phyloP scores from a whole-genome alignment of 2,329 filamentous ascomycete species.

The Aspergillus spinulosporus region DNA sequence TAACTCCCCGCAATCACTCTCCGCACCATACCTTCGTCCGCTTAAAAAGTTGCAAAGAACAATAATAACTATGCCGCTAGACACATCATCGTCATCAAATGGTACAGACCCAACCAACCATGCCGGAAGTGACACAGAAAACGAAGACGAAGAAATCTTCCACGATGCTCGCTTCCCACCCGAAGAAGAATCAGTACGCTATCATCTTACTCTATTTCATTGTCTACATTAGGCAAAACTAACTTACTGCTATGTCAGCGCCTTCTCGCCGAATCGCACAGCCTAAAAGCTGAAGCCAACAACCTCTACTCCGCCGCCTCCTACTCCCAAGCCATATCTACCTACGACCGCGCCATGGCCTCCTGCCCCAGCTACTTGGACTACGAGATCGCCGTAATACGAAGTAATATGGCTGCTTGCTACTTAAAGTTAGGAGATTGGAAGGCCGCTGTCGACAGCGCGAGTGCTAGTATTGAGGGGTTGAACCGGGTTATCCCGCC shows the following conservation, averaged over 20 bases:
- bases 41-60: too few species aligned
- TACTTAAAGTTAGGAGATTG: constrained; percentile 82
- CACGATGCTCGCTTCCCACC: constrained; percentile 48
- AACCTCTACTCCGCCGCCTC: constrained; percentile 70
- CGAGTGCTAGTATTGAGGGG: constrained; percentile 69
- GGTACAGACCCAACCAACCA: constrained; percentile 5
- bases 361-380: constrained; percentile 81
- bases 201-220: neutral
- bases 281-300: constrained; percentile 75
- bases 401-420: constrained; percentile 86
- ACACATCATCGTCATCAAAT: too few species aligned
- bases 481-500: constrained; percentile 63
- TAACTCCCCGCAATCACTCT: neutral
- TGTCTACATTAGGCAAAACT: neutral
- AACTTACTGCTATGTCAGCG: constrained; percentile 45
- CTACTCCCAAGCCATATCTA: constrained; percentile 75
- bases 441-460: constrained; percentile 75
- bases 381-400: constrained; percentile 83
- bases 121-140: constrained; percentile 35
- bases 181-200: constrained; percentile 50
- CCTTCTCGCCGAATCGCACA: constrained; percentile 69
- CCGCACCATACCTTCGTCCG: too few species aligned
- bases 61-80: too few species aligned
- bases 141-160: constrained; percentile 42
- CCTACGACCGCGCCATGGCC: constrained; percentile 77